A percentile compares a stretch with the other conserved stretches of the same genome.
Conservation (phyloP, 2,329 filamentous ascomycete species). For the Geosmithia morbida region DNA sequence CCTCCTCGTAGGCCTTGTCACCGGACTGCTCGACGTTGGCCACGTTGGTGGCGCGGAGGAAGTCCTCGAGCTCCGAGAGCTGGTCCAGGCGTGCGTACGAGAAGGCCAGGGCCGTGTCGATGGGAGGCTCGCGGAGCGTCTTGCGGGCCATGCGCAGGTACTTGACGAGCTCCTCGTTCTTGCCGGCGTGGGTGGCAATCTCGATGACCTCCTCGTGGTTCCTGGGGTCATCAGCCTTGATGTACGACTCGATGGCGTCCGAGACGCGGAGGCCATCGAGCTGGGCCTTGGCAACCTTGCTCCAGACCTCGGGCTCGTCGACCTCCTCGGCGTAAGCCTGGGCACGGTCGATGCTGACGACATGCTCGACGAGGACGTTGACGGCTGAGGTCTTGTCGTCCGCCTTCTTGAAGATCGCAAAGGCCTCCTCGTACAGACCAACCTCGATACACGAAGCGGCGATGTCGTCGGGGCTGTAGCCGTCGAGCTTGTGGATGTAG, state of each 20-base stretch:
- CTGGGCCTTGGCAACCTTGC: conserved; percentile 94
- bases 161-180: conserved; percentile 95
- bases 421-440: conserved; percentile 89
- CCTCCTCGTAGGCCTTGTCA: conserved; percentile 95
- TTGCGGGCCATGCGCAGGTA: conserved; percentile 95
- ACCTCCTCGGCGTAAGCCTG: conserved; percentile 93
- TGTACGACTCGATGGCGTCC: conserved; percentile 93
- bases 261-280: conserved; percentile 86
- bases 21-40: conserved; percentile 93
- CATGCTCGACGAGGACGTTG: conserved; percentile 85
- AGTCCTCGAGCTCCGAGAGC: conserved; percentile 87
- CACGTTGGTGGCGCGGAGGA: conserved; percentile 83
- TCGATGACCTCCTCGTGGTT: conserved; percentile 97
- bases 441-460: conserved; percentile 87
- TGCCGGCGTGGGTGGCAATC: conserved; percentile 84
- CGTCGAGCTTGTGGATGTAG: conserved; percentile 84
- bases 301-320: conserved; percentile 92
- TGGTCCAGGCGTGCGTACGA: conserved; percentile 86
- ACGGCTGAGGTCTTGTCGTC: conserved; percentile 76
- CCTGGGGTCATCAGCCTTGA: conserved; percentile 80
- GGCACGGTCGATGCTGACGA: conserved; percentile 95
- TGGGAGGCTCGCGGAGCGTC: conserved; percentile 81
- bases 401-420: conserved; percentile 98
- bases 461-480: conserved; percentile 86
- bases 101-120: conserved; percentile 91